Conservation (phyloP, 139 green algal genomes). For the Limnomonas spitsbergensis region DNA sequence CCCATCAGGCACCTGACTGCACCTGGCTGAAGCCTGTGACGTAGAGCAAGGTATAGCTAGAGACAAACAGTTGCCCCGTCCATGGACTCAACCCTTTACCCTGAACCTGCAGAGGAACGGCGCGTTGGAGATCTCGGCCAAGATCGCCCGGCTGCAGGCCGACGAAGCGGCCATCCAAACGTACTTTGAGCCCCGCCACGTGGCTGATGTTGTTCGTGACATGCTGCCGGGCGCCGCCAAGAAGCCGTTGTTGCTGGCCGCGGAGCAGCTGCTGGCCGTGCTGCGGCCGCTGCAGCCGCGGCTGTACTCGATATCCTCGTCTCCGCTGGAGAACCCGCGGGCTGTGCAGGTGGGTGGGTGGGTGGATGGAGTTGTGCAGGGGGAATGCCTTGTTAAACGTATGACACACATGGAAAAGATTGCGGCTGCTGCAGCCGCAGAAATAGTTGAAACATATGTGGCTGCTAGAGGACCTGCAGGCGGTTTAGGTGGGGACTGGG, state of each 20-base stretch:
- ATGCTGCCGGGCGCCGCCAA: conserved; percentile 1
- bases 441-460: too few species aligned
- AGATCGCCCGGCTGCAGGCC: neutral
- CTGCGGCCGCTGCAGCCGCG: conserved; percentile 80
- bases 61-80: too few species aligned
- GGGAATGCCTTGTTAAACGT: neutral
- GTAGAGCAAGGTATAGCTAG: too few species aligned
- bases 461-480: too few species aligned
- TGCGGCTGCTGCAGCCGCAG: too few species aligned
- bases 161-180: neutral
- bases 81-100: too few species aligned
- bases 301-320: conserved; percentile 85
- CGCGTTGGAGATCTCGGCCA: neutral
- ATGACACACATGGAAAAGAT: neutral
- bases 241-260: neutral
- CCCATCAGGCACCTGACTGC: too few species aligned
- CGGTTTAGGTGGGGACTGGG: too few species aligned
- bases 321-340: conserved; percentile 21
- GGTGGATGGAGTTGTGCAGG: too few species aligned
- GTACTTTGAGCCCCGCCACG: conserved; percentile 22
- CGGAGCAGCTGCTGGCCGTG: conserved; percentile 33
- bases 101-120: too few species aligned
- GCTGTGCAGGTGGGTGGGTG: conserved; percentile 36
- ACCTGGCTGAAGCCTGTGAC: too few species aligned
- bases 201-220: conserved; percentile 11